These are phyloP conservation scores for Lentinus polychrous DNA, from an alignment of 1,284 basidiomycete species.

Conservation along the genomic window DNA sequence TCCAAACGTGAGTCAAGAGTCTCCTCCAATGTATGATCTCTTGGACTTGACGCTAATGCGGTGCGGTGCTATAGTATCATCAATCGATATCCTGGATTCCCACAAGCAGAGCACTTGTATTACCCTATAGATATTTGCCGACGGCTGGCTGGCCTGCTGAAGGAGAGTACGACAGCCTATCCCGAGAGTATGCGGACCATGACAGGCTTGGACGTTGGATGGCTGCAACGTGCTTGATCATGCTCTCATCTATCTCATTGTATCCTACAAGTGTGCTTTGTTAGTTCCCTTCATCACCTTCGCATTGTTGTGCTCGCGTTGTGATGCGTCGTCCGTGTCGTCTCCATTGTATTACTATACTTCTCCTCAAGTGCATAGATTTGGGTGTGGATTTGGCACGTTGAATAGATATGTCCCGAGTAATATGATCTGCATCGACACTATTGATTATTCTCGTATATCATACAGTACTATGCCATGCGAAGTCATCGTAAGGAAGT, in stretches of 20 bases:
- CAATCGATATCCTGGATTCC: slow-evolving; percentile 68
- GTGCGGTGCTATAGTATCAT: slow-evolving; percentile 36
- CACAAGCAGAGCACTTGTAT: slow-evolving; percentile 74
- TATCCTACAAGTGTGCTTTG: not conserved
- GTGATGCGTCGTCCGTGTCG: too few relatives aligned
- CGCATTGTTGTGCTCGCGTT: not conserved
- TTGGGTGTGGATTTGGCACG: too few relatives aligned
- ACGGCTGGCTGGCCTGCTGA: slow-evolving; percentile 56
- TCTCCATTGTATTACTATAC: not conserved
- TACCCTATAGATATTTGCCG: slow-evolving; percentile 72
- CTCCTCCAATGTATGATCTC: not conserved
- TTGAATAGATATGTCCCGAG: too few relatives aligned
- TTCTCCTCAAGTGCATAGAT: too few relatives aligned
- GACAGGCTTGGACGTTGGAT: slow-evolving; percentile 75
- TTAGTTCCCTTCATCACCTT: not conserved
- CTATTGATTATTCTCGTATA: too few relatives aligned
- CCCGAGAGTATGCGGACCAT: slow-evolving; percentile 67
- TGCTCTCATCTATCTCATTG: not conserved
- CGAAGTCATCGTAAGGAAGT: too few relatives aligned
- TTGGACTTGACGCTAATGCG: not conserved
- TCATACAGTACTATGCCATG: too few relatives aligned
- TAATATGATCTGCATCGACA: too few relatives aligned
- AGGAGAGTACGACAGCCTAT: slow-evolving; percentile 69
- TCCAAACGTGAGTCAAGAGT: slow-evolving; percentile 43
- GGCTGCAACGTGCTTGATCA: slow-evolving; percentile 39